Evolutionary conservation across 2,329 filamentous ascomycete genomes (phyloP).

Genomic region (Trichophyton verrucosum): DNA sequence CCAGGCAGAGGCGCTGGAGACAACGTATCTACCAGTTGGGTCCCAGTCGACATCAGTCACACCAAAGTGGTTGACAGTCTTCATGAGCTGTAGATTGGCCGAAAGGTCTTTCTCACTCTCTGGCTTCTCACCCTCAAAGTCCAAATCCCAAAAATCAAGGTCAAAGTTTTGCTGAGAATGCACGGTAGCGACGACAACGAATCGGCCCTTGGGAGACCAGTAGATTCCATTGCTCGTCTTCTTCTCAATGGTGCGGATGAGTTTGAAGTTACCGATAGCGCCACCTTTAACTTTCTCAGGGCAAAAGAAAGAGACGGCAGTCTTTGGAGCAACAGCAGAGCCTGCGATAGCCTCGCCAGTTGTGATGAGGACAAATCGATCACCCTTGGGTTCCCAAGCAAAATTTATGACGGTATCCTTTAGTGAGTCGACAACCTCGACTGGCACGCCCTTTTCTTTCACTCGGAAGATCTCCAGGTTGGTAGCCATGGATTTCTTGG

Average conservation of each 20-base stretch:
- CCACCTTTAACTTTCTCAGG: conserved; percentile 84
- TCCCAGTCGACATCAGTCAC: conserved; percentile 98
- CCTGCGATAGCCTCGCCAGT: conserved; percentile 69
- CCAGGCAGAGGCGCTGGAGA: conserved; percentile 87
- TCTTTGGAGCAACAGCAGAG: conserved; percentile 72
- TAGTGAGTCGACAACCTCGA: conserved; percentile 93
- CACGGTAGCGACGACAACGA: conserved; percentile 87
- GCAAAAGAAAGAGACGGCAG: conserved; percentile 88
- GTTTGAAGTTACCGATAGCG: conserved; percentile 84
- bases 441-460: conserved; percentile 91
- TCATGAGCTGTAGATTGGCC: conserved; percentile 91
- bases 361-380: conserved; percentile 93
- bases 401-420: conserved; percentile 99
- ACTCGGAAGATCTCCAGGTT: conserved; percentile 98
- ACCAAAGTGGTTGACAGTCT: conserved; percentile 87
- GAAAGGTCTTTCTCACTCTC: conserved; percentile 88
- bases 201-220: conserved; percentile 92
- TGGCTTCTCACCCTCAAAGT: conserved; percentile 93
- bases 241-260: conserved; percentile 89
- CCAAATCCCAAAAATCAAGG: conserved; percentile 93
- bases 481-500: conserved; percentile 93
- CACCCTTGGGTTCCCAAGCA: conserved; percentile 96
- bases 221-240: conserved; percentile 99
- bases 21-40: conserved; percentile 85
- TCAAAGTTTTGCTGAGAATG: conserved; percentile 88